A percentile compares a stretch with the other conserved stretches of the same genome.
These are phyloP conservation scores for Beauveria varroae DNA, from an alignment of 2,329 filamentous ascomycete species.

Conservation along the genomic window DNA sequence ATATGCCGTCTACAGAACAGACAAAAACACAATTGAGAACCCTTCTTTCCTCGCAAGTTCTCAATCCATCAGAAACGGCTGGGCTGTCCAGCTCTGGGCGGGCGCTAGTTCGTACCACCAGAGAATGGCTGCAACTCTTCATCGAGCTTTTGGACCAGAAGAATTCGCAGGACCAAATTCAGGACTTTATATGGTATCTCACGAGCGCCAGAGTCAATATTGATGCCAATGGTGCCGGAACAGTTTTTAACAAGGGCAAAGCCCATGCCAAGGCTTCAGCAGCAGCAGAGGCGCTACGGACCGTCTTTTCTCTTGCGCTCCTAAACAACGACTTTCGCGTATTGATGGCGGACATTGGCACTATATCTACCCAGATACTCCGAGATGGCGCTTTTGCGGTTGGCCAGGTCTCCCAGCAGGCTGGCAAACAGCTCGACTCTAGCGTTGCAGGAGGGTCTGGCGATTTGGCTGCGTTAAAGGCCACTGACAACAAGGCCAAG, in stretches of 20 bases:
- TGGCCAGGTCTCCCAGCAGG: constrained; percentile 66
- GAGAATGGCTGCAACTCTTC: constrained; percentile 68
- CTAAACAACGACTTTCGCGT: constrained; percentile 87
- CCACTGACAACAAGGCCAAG: constrained; percentile 9
- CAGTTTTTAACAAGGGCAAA: constrained; percentile 23
- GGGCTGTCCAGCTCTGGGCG: constrained; percentile 73
- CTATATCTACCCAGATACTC: constrained; percentile 76
- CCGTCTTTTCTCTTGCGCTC: constrained; percentile 74
- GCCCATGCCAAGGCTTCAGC: constrained; percentile 24
- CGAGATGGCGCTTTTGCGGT: constrained; percentile 76
- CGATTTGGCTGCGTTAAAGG: constrained; percentile 17
- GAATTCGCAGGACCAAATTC: constrained; percentile 76
- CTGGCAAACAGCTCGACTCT: constrained; percentile 66
- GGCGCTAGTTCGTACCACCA: constrained; percentile 62
- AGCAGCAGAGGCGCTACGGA: constrained; percentile 71
- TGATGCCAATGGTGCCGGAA: constrained; percentile 23
- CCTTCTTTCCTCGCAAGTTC: constrained; percentile 66
- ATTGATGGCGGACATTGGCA: constrained; percentile 73
- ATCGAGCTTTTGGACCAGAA: constrained; percentile 78
- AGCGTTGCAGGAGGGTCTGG: constrained; percentile 14
- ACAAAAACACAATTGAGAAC: constrained; percentile 70
- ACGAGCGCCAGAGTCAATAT: constrained; percentile 57
- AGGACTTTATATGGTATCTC: constrained; percentile 86
- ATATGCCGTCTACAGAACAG: constrained; percentile 89
- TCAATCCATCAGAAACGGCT: constrained; percentile 57